Percentiles rank a stretch among this genome's conserved stretches.
Conservation (phyloP, 306 rosid species). For the Citrullus mucosospermus region DNA sequence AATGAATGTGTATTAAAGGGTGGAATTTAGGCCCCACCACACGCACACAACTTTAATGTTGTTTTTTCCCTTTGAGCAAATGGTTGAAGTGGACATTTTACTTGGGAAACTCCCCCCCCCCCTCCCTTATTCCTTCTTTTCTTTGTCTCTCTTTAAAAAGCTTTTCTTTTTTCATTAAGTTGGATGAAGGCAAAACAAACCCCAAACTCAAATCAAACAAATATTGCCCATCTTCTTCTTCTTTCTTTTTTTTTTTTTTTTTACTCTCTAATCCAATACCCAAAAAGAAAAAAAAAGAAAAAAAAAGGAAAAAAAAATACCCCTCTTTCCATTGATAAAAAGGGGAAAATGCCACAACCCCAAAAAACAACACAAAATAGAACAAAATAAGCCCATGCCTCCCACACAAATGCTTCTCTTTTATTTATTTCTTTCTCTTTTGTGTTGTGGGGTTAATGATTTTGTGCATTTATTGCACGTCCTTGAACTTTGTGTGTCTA, state of each 20-base stretch:
- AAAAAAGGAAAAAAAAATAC: background rate
- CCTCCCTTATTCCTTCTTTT: background rate
- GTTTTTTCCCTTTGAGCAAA: background rate
- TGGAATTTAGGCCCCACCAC: constrained; percentile 6
- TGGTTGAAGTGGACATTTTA: constrained; percentile 4
- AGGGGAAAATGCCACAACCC: background rate
- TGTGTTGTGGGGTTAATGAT: background rate
- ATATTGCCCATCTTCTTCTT: background rate
- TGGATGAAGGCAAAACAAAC: background rate
- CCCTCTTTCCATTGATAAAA: background rate
- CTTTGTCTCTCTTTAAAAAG: background rate
- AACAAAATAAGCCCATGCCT: background rate
- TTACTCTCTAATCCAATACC: background rate
- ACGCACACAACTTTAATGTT: background rate
- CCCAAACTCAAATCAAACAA: background rate
- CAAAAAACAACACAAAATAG: background rate
- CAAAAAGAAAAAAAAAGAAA: background rate
- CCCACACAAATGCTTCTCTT: background rate
- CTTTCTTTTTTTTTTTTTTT: too few relatives aligned
- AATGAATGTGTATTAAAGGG: background rate
- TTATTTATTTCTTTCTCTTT: background rate
- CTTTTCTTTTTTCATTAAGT: background rate
- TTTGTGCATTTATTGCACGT: background rate
- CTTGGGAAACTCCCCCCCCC: constrained; percentile 5
- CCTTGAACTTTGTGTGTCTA: background rate